Evolutionary conservation across 208 protist genomes (phyloP).

Genomic region (Trichomonas tenax): DNA sequence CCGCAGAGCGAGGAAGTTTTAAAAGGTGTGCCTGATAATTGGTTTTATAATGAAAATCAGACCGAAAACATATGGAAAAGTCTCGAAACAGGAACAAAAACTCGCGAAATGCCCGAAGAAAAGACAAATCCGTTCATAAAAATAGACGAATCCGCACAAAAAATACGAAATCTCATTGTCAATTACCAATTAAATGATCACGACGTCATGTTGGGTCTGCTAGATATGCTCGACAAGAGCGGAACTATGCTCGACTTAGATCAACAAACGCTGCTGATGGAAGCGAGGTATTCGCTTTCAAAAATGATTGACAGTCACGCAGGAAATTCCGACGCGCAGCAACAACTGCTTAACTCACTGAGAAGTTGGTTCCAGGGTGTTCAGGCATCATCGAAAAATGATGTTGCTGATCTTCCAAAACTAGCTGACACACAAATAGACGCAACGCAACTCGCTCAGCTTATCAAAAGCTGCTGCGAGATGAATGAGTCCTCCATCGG

Average conservation of each 20-base stretch:
- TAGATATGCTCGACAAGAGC: background rate
- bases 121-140: background rate
- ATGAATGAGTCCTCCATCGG: background rate
- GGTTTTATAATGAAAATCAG: background rate
- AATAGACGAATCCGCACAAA: background rate
- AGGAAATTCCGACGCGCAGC: background rate
- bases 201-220: background rate
- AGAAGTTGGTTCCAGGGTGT: background rate
- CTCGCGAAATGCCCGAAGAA: background rate
- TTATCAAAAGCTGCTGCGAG: background rate
- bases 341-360: background rate
- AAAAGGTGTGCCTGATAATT: background rate
- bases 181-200: background rate
- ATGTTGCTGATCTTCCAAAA: background rate
- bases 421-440: background rate
- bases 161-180: background rate
- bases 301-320: background rate
- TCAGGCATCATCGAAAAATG: background rate
- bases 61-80: background rate
- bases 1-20: background rate
- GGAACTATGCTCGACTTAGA: background rate
- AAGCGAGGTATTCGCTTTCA: background rate
- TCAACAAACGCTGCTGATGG: background rate
- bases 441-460: background rate
- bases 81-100: background rate